Base-by-base conservation (phyloP, 2,329 filamentous ascomycete genomes). In the Phyllosticta citriasiana region DNA sequence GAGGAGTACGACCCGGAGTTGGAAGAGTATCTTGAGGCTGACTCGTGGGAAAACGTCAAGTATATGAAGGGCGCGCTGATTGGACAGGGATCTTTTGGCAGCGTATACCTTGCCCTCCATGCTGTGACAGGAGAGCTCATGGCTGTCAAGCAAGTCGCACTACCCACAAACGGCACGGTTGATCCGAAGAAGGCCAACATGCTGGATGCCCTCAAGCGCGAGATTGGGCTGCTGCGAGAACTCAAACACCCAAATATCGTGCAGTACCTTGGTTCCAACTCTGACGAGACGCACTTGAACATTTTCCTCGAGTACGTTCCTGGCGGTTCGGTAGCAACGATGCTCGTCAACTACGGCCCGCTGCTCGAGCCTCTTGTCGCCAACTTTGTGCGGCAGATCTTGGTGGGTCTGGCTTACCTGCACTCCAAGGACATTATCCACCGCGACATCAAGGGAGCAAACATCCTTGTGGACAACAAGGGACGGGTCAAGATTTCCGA, bases 241-340 rank as follows among this genome's bases (percentile, higher is more conserved):
- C 85, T 99, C 57, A 91, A 95, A 70, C 94, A 99, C 71, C 85
- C 90, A 61, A 97, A 99, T 73, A 97, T 99, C 71, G 94, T 99
- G 73, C 94, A 97, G 73, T 99, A 99, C 72, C 85, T 99, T 7
- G 94, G 94, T 63, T 97, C 92, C 67, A 93, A 92, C 70, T 93
- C 91, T 8, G 94, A 96, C 64, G 85, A 90, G 19, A 88, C 92
- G 60, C 88, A 93, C 73, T 85, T 99, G 69, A 99, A 99, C 78
- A 99, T 99, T 88, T 99, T 99, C 85, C 86, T 99, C 71, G 94
- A 99, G 76, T 99, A 99, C 73, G 94, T 99, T 33, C 90, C 94
- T 16, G 94, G 94, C 75, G 94, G 94, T 54, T 97, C 93, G 12
- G 95, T 99, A 26, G 94, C 96, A 66, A 96, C 91, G 9, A 97